phyloP scores from a whole-genome alignment of 495 filamentous ascomycete species.

The Umbilicaria muhlenbergii region DNA sequence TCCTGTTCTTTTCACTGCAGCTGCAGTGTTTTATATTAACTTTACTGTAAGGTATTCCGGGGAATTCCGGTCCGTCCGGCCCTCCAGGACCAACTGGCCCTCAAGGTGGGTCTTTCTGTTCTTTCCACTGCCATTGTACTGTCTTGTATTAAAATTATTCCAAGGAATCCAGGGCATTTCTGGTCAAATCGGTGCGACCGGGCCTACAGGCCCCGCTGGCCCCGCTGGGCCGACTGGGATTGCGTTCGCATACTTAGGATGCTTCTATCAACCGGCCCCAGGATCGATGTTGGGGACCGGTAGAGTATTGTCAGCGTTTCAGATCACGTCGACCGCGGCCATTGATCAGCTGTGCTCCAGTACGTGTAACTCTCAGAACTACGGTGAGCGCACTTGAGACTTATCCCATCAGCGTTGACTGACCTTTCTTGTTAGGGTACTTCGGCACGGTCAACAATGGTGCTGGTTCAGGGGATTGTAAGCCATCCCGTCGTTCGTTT shows the following conservation, averaged over 20 bases:
- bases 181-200: too few species aligned
- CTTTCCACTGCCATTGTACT: neutral
- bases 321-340: neutral
- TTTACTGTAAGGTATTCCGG: neutral
- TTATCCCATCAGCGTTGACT: too few species aligned
- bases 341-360: neutral
- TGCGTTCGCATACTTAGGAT: neutral
- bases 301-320: slow-evolving; percentile 2
- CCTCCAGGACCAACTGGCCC: neutral
- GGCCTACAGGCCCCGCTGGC: too few species aligned
- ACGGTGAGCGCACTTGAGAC: neutral
- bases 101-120: neutral
- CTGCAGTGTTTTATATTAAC: neutral
- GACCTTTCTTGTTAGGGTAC: neutral
- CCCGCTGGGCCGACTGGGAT: too few species aligned
- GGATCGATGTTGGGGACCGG: neutral
- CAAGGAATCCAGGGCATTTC: neutral
- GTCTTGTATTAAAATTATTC: neutral
- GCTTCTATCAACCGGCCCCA: slow-evolving; percentile 1
- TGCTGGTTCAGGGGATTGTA: neutral
- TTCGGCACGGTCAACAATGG: slow-evolving; percentile 1
- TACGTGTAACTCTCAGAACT: slow-evolving; percentile 1
- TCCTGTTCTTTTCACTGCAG: neutral
- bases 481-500: neutral
- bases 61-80: neutral